Base-by-base conservation (phyloP, 495 filamentous ascomycete genomes). In the Aspergillus carlsbadensis region DNA sequence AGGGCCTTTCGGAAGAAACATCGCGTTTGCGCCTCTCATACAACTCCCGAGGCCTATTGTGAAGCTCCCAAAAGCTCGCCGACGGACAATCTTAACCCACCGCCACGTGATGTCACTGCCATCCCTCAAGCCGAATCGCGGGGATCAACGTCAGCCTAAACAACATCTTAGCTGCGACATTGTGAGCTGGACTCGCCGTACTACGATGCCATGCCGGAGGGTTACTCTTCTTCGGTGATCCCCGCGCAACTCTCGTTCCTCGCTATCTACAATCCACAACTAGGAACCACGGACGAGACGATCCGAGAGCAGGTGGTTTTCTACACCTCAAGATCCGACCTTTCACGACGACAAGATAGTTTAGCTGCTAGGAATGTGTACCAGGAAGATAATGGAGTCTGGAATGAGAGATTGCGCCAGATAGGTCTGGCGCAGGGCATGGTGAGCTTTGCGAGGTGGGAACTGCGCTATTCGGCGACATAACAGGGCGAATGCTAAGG, bases 391-490 rank as follows among this genome's bases (percentile, higher is more conserved):
- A 79, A 80, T 37, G 83, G 89, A 61, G 79, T 88, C 49, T 81
- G 79, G 56, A 96, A 98, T 68, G 87, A 93, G 73, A 86, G 82
- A 59, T 71, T 98, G 64, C 83, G 95, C 58, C 91, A 96, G 74
- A 89, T 98, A 68, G 94, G 94, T n/a, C 82, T 98, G 60, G 95
- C 94, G 49, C 94, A 99, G 77, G 94, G 92, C 51, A 96, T 98
- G 84, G 90, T 96, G 55, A 88, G 87, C 70, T 98, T 99, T 73
- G 88, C 89, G 59, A 84, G 79, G 86, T 89, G 69, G 49, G 73
- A 54, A 44, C 53, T 21, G 51, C 22, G 51, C 40, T 63, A 40
- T 54, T 52, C 40, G 50, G 37, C 52, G 60, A 53, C 51, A 33
- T 35, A 15, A 20, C 34, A 7, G n/a, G 26, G 26, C 21, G 6